Conservation (phyloP, 2,329 filamentous ascomycete species). For the Elsinoe perseae region DNA sequence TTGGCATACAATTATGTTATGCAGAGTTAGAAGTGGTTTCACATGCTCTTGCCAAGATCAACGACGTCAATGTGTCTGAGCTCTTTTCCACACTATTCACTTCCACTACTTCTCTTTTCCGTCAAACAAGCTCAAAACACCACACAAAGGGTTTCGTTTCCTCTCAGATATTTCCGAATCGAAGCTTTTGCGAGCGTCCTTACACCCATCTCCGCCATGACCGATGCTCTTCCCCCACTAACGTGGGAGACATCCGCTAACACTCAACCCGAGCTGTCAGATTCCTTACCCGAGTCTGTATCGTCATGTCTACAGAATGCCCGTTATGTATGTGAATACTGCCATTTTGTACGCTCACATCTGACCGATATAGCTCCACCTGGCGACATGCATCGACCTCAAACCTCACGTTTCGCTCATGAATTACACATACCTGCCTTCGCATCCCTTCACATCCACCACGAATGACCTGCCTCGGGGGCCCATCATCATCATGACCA, state of each 20-base stretch:
- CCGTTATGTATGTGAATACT: constrained; percentile 63
- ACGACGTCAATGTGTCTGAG: constrained; percentile 10
- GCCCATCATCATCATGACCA: constrained; percentile 80
- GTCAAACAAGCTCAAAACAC: not conserved
- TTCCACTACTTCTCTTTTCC: not conserved
- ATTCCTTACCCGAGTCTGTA: constrained; percentile 71
- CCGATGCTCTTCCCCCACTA: constrained; percentile 24
- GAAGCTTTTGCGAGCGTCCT: no score
- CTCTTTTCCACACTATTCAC: not conserved
- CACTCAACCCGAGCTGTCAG: constrained; percentile 61
- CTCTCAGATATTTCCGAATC: not conserved
- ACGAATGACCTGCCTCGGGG: constrained; percentile 40
- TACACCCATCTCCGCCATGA: constrained; percentile 20
- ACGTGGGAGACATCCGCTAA: constrained; percentile 51
- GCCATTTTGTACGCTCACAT: constrained; percentile 17
- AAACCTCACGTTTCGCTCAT: constrained; percentile 90
- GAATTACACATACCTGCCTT: constrained; percentile 92
- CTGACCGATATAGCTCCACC: constrained; percentile 63
- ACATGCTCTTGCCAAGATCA: constrained; percentile 8
- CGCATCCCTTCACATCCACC: constrained; percentile 50
- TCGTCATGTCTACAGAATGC: constrained; percentile 88
- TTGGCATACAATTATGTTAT: no score
- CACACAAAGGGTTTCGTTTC: not conserved
- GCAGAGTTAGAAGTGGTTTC: not conserved
- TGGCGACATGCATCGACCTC: constrained; percentile 79